Evolutionary conservation across 1,284 basidiomycete genomes (phyloP), one percentile per base, ranked within the genome.

Genomic region (Apiotrichum mycotoxinovorans): DNA sequence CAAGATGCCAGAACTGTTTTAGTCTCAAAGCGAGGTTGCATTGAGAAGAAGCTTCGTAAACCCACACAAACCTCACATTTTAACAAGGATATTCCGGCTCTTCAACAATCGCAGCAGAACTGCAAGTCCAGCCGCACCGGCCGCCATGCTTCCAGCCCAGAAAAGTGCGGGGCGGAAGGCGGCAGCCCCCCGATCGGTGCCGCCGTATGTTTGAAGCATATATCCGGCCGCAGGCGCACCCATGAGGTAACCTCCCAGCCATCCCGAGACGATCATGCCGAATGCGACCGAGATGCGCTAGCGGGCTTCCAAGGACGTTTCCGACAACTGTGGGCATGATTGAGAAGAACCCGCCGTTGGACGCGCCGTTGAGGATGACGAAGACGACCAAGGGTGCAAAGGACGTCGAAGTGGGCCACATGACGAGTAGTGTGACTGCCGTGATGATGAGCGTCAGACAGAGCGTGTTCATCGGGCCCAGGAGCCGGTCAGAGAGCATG

Each of bases 131-230:
- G 55, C 49, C 4, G 52, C 59, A 3, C 44, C 59, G 2, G 50
- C 34, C 0, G 65, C 61, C 41, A 70, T 52, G 14, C 59, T 58
- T 11, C 67, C 68, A 0, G 69, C 66, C 56, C 66, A 70, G 46
- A 63, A 67, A 35, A 69, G 60, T 5, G 69, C 67, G 1, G 69
- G 69, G 14, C 66, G 60, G 55, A 62, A 70, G 14, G 69, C 64
- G 14, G 42, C 33, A 3, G 61, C 43, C 11, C 68, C 68, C 3
- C 40, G 42, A 11, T 53, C 56, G 0, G 52, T 35, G 0, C 67
- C 67, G 12, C 69, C 67, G 18, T 54, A 64, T 14, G 65, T 60
- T 1, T 58, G 57, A 12, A 67, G 55, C 9, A 70, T 44, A 51
- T 65, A 68, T 14, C 69, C 69, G 0, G 69, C 69, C 33, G 62